Evolutionary conservation across 192 early-diverging fungal genomes (phyloP).

Genomic region (Podila verticillata): DNA sequence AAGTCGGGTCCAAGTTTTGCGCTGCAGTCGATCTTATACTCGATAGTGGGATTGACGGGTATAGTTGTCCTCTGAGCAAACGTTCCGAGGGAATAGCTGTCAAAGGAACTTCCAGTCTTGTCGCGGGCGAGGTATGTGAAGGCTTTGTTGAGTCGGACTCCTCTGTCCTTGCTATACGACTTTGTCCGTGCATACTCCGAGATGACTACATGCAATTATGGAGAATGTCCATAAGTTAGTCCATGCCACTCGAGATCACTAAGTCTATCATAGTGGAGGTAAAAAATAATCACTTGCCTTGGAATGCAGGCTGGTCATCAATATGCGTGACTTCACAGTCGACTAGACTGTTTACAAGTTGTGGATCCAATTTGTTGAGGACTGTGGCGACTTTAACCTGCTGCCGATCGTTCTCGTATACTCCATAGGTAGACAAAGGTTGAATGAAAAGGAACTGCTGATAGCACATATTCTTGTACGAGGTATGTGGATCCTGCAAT

Average conservation of each 20-base stretch:
- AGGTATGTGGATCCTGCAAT: slow-evolving; percentile 42
- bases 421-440: slow-evolving; percentile 42
- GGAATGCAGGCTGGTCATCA: slow-evolving; percentile 41
- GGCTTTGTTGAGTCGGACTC: slow-evolving; percentile 42
- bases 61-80: slow-evolving; percentile 36
- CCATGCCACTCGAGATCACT: neutral
- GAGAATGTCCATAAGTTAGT: neutral
- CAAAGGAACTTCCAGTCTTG: slow-evolving; percentile 25
- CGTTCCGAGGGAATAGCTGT: slow-evolving; percentile 31
- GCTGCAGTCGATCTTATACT: slow-evolving; percentile 36
- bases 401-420: slow-evolving; percentile 33
- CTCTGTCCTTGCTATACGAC: slow-evolving; percentile 35
- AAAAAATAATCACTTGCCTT: slow-evolving; percentile 7
- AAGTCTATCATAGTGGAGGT: neutral
- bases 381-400: slow-evolving; percentile 35
- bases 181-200: slow-evolving; percentile 24
- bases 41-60: slow-evolving; percentile 22
- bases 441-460: slow-evolving; percentile 47
- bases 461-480: slow-evolving; percentile 47
- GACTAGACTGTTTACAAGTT: slow-evolving; percentile 8
- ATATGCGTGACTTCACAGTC: slow-evolving; percentile 53
- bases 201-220: slow-evolving; percentile 5
- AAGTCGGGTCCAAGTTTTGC: neutral
- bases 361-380: slow-evolving; percentile 26
- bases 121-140: slow-evolving; percentile 39